Base-by-base conservation (phyloP, 805 yeast genomes). In the Schizosaccharomyces octosporus region DNA sequence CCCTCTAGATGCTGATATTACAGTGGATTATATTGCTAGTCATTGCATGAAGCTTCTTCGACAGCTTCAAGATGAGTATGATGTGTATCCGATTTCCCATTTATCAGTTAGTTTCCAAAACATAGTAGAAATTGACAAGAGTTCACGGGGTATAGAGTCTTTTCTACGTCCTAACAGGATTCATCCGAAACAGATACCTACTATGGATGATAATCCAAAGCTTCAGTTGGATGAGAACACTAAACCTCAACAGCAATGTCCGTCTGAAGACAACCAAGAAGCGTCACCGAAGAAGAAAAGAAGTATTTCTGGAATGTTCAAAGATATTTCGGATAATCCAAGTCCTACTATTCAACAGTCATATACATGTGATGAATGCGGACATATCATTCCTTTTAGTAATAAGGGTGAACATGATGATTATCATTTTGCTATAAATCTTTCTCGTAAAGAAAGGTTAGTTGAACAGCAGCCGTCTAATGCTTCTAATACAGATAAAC, bases 391-490 rank as follows among this genome's bases (percentile, higher is more conserved):
- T n/a, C 43, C 62, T 0, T 11, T 48, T 0, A 63, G 15, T 17
- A 55, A 1, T 63, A 66, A 4, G 59, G 65, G 62, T 6, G 75
- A 74, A 60, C 77, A 74, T 62, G 62, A 61, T 11, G 77, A 74
- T 61, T 74, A 74, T 73, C 77, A 74, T 55, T 67, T 68, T 61
- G 77, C 77, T 5, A 63, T 63, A 59, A 64, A 65, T 9, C 64
- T 74, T 19, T 55, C 60, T n/a, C 32, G 60, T n/a, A 59, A 62
- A 15, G 59, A 69, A 64, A n/a, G 60, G 4, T 42, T 29, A 24
- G 6, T n/a, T 17, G 55, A 36, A 3, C 21, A 2, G 5, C 27
- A n/a, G n/a, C 27, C 60, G 5, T 19, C 48, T n/a, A 19, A 29
- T 36, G n/a, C 43, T 4, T 24, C 32, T 21, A 21, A 17, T 13